Evolutionary conservation across 768 basidiomycete genomes (phyloP), one percentile per base, ranked within the genome.

Genomic region (Phylloporus scabripes): DNA sequence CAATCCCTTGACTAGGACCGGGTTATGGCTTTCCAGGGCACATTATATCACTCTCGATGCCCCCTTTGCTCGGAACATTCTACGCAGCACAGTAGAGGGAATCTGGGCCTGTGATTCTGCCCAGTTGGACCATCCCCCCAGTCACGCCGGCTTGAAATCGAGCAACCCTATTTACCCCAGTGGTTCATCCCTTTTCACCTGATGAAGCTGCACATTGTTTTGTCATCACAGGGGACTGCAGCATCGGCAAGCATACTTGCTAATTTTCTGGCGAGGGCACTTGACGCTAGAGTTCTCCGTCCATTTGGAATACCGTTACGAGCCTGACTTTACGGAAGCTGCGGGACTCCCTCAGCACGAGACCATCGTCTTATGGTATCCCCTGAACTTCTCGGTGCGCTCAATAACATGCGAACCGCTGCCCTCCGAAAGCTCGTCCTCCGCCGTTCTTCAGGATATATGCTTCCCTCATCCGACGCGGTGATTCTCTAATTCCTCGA

Each of bases 11-110:
- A 62, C 66, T 3, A 72, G 74, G 51, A 75, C 75, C 18, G 68
- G 58, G 15, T 67, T 76, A 46, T 83, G 80, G 79, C 72, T 83
- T 14, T 62, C 67, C 43, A 78, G 68, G 53, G 77, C 5, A 28
- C 7, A 4, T 39, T 63, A 70, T 33, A 70, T 81, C 54, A 72
- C 73, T 17, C 41, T 83, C 26, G 68, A 74, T 40, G 53, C 45
- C 14, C 70, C 80, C 58, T 60, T 60, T 9, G 38, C 78, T 8
- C 66, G 34, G 54, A 61, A 18, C 72, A 65, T 42, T 60, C 67
- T 6, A 41, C 61, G 8, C 73, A 75, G 40, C 60, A 8, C 73
- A 74, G 40, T 82, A 78, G 82, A 63, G 59, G 49, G 69, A 23
- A 55, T 83, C 46, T 67, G 67, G 24, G 69, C 76, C 9, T 58